Evolutionary conservation across 495 filamentous ascomycete genomes (phyloP), one percentile per base, ranked within the genome.

Genomic region (Xylaria sp.): DNA sequence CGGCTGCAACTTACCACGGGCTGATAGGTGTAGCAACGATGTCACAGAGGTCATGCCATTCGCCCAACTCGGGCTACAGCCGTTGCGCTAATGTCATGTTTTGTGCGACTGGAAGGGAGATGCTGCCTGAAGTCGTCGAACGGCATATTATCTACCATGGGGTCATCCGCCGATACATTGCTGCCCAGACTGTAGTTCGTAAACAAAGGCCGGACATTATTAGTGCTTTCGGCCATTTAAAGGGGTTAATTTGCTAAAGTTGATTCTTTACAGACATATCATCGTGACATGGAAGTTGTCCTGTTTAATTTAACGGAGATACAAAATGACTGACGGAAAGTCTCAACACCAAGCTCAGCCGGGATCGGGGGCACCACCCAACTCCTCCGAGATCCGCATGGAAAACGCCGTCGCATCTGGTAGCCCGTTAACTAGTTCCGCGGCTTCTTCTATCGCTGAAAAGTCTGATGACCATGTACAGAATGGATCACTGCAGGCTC

Each of bases 71-170:
- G 31, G 44, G 46, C 61, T 64, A 57, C 46, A 40, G 48, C 68
- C 44, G 68, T 64, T 64, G 37, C 61, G 44, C 67, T 62, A 69
- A 69, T 61, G 67, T 69, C 40, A 69, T 52, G 5, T 57, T 41
- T 43, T 55, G 68, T 70, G 68, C 46, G 15, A 70, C 59, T 70
- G 43, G 68, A n/a, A 64, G 59, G 11, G 50, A 70, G 58, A 62
- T 70, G 68, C 61, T 62, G 46, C 68, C 68, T 70, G 68, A 70
- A 58, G 59, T 46, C 29, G 41, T 33, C 29, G 59, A 61, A 61
- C n/a, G 50, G 65, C 48, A 17, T 46, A 31, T 63, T 55, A 70
- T 53, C 46, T 66, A 26, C 52, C 52, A 31, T 58, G 61, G 33
- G 61, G 35, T 44, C 48, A 58, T 53, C 48, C 53, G 44, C 61